Evolutionary conservation across 768 basidiomycete species (phyloP).

Genomic region (Favolaschia claudopus): DNA sequence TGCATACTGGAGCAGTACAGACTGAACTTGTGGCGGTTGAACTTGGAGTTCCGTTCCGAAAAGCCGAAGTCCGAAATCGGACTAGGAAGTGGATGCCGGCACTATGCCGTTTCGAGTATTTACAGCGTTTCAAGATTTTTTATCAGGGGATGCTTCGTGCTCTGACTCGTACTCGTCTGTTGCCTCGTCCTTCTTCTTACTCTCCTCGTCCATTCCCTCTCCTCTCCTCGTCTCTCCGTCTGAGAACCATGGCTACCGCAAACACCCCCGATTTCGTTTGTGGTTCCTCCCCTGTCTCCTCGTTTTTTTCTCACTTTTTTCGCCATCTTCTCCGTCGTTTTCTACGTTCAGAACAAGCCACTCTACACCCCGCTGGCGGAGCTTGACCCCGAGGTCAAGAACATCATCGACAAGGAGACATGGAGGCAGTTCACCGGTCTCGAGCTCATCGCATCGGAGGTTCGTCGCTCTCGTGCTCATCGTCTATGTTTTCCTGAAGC

Average conservation of each 20-base stretch:
- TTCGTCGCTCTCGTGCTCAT: conserved; percentile 40
- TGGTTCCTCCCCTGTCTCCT: conserved; percentile 18
- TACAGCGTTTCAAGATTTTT: no score
- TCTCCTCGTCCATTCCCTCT: conserved; percentile 35
- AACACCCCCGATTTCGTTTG: conserved; percentile 70
- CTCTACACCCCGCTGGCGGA: conserved; percentile 90
- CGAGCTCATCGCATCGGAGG: conserved; percentile 99
- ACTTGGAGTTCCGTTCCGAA: no score
- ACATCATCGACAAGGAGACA: conserved; percentile 99
- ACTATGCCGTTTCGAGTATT: conserved; percentile 6
- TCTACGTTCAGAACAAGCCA: conserved; percentile 76
- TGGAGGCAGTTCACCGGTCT: conserved; percentile 98
- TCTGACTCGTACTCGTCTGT: conserved; percentile 33
- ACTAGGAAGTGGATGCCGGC: background rate
- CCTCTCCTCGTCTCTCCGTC: conserved; percentile 34
- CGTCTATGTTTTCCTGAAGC: conserved; percentile 7
- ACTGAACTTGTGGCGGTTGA: no score
- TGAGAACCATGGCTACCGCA: conserved; percentile 65
- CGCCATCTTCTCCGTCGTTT: background rate
- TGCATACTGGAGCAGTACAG: no score
- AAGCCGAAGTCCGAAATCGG: no score
- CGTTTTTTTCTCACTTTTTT: background rate
- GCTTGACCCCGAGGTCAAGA: conserved; percentile 93
- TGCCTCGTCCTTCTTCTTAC: conserved; percentile 38
- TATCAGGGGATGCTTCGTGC: conserved; percentile 37